Percentiles rank a stretch among this genome's conserved stretches.
Evolutionary conservation across 2,329 filamentous ascomycete genomes (phyloP).

Genomic region (Penicillium psychrosexuale): DNA sequence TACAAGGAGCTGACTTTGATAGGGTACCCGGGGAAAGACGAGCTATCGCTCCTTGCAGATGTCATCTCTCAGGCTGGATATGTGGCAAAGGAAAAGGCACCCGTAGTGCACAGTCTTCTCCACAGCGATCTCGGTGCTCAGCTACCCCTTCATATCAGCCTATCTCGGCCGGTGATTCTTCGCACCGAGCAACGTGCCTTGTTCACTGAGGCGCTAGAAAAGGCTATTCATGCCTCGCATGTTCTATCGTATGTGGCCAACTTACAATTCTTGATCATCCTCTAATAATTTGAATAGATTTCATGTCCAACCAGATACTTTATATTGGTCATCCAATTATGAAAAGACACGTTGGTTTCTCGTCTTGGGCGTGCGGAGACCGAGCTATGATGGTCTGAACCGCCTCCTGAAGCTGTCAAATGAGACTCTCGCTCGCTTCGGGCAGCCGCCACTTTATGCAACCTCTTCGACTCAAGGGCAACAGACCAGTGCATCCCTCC

Average conservation of each 20-base stretch:
- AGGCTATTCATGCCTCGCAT: slow-evolving; percentile 42
- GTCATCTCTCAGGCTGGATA: slow-evolving; percentile 28
- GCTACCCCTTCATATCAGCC: slow-evolving; percentile 82
- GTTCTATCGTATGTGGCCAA: slow-evolving; percentile 45
- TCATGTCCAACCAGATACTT: slow-evolving; percentile 41
- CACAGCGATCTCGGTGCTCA: slow-evolving; percentile 73
- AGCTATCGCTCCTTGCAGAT: slow-evolving; percentile 32
- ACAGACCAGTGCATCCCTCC: background rate
- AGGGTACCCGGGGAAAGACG: slow-evolving; percentile 43
- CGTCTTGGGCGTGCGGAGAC: slow-evolving; percentile 61
- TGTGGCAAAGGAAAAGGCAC: slow-evolving; percentile 43
- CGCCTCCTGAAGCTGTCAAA: slow-evolving; percentile 67
- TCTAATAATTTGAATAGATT: slow-evolving; percentile 43
- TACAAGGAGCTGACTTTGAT: slow-evolving; percentile 15
- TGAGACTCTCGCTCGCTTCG: slow-evolving; percentile 54
- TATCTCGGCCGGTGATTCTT: slow-evolving; percentile 78
- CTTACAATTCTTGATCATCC: background rate
- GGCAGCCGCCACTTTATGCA: slow-evolving; percentile 69
- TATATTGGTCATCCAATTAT: slow-evolving; percentile 66
- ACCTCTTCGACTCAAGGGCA: background rate
- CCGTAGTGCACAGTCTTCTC: slow-evolving; percentile 63
- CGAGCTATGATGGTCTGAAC: slow-evolving; percentile 55
- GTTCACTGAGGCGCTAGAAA: slow-evolving; percentile 60
- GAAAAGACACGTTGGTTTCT: slow-evolving; percentile 76
- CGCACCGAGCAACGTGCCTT: slow-evolving; percentile 65